Conservation (phyloP, 768 basidiomycete genomes). For the Leucocoprinus leucothites region DNA sequence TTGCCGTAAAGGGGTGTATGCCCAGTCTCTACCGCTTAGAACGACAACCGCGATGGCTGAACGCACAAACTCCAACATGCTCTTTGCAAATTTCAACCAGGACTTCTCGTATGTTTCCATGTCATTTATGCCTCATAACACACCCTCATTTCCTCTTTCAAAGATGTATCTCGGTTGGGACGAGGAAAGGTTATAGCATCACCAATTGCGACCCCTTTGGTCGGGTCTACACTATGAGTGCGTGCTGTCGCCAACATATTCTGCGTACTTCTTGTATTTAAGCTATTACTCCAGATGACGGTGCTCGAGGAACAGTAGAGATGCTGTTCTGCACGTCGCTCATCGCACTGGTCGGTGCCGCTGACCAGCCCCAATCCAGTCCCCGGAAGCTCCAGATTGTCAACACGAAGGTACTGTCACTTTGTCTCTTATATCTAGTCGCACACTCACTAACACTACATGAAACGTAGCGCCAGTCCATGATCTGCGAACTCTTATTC, state of each 20-base stretch:
- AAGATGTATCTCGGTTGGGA: conserved; percentile 92
- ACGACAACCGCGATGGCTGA: conserved; percentile 30
- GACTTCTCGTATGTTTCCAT: conserved; percentile 76
- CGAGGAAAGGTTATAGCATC: conserved; percentile 93
- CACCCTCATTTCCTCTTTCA: background rate
- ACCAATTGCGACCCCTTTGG: conserved; percentile 99
- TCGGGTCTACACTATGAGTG: conserved; percentile 91
- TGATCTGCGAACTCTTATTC: conserved; percentile 98
- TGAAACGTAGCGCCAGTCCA: conserved; percentile 85
- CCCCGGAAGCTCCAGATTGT: conserved; percentile 96
- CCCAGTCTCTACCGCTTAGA: background rate
- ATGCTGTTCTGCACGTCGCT: conserved; percentile 99
- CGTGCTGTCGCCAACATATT: conserved; percentile 22
- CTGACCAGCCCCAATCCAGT: conserved; percentile 86
- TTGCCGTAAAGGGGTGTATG: background rate
- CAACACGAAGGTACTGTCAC: conserved; percentile 83
- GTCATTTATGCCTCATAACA: background rate
- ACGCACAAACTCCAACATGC: conserved; percentile 46
- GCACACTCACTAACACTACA: conserved; percentile 2
- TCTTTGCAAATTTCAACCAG: conserved; percentile 97
- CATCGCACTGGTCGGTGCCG: conserved; percentile 94
- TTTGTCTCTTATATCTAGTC: background rate
- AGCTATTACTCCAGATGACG: conserved; percentile 61
- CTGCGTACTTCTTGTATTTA: background rate
- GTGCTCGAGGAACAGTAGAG: conserved; percentile 94